These are phyloP conservation scores for Leccinum broughii DNA, from an alignment of 768 basidiomycete genomes.

Conservation along the genomic window DNA sequence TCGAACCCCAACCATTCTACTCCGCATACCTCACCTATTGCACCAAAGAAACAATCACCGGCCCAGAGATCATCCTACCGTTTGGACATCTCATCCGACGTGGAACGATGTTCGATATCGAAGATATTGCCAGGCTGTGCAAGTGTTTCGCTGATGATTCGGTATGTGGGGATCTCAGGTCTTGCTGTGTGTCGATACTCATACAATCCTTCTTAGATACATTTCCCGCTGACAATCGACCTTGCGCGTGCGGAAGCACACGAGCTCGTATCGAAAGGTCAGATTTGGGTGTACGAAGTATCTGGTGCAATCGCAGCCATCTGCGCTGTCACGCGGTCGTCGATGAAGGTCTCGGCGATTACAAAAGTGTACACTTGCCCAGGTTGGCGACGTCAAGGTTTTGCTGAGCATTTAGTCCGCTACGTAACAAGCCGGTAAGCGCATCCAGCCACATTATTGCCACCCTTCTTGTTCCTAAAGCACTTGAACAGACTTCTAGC, in stretches of 20 bases:
- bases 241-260: constrained; percentile 44
- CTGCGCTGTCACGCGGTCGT: constrained; percentile 58
- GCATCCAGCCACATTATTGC: not conserved
- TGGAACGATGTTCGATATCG: constrained; percentile 40
- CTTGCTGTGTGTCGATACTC: constrained; percentile 2
- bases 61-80: constrained; percentile 27
- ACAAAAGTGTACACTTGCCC: constrained; percentile 59
- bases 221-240: constrained; percentile 44
- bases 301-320: constrained; percentile 45
- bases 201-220: constrained; percentile 35
- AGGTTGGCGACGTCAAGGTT: constrained; percentile 45
- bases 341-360: constrained; percentile 49
- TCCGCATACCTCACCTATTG: constrained; percentile 48
- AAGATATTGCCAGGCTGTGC: constrained; percentile 44
- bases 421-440: constrained; percentile 46
- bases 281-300: constrained; percentile 54
- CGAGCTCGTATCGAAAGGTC: constrained; percentile 48
- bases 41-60: constrained; percentile 39
- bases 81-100: constrained; percentile 39
- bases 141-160: constrained; percentile 54
- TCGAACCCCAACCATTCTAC: constrained; percentile 49
- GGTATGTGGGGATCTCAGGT: constrained; percentile 35
- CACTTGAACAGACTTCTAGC: constrained; percentile 36
- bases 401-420: constrained; percentile 53
- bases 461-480: not conserved